phyloP scores from a whole-genome alignment of 805 yeast species.

The Nematodospora valgi region DNA sequence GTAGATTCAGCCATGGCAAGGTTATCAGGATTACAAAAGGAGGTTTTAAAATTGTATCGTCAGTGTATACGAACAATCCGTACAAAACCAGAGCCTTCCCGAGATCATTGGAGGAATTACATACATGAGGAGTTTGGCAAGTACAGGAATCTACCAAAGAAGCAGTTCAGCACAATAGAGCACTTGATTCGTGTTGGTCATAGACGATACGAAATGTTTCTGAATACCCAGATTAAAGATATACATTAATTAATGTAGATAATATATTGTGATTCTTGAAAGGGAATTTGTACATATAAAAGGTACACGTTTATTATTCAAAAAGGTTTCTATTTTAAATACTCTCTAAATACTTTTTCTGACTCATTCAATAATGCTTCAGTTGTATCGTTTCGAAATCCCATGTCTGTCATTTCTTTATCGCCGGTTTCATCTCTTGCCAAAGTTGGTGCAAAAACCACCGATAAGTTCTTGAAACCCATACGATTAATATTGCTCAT shows the following conservation, averaged over 20 bases:
- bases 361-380: slow-evolving; percentile 63
- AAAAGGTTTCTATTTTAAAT: slow-evolving; percentile 3
- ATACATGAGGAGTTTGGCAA: slow-evolving; percentile 62
- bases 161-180: slow-evolving; percentile 83
- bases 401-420: slow-evolving; percentile 82
- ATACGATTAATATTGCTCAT: slow-evolving; percentile 64
- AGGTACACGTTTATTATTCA: neutral
- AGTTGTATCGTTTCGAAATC: slow-evolving; percentile 69
- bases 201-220: slow-evolving; percentile 67
- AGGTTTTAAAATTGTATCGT: slow-evolving; percentile 50
- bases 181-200: slow-evolving; percentile 76
- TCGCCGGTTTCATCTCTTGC: slow-evolving; percentile 77
- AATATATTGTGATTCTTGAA: neutral
- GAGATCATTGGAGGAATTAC: slow-evolving; percentile 40
- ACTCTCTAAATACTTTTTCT: slow-evolving; percentile 30
- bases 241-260: slow-evolving; percentile 31
- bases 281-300: slow-evolving; percentile 2
- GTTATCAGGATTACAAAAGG: slow-evolving; percentile 42
- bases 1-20: slow-evolving; percentile 38
- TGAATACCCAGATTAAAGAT: slow-evolving; percentile 68
- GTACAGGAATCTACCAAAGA: slow-evolving; percentile 56
- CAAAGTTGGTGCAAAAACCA: slow-evolving; percentile 93
- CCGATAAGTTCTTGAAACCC: slow-evolving; percentile 78
- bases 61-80: slow-evolving; percentile 43
- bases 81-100: slow-evolving; percentile 47